These are phyloP conservation scores for Inonotus hispidus DNA, from an alignment of 1,284 basidiomycete species.

Conservation along the genomic window DNA sequence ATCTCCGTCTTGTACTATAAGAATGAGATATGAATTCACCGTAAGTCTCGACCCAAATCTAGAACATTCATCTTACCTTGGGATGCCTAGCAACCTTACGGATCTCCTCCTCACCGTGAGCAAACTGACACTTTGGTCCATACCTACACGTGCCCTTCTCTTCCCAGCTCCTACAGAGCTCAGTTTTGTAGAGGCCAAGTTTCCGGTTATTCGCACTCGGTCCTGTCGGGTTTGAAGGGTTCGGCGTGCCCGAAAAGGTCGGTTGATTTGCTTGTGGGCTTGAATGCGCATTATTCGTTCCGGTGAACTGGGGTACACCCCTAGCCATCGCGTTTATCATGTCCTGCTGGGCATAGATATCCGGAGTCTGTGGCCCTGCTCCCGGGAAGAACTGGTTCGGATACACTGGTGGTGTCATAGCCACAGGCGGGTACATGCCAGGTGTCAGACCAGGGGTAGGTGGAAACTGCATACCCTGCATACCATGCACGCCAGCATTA, in stretches of 20 bases:
- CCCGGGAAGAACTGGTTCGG: conserved; percentile 59
- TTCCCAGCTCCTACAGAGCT: conserved; percentile 89
- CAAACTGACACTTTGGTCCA: conserved; percentile 83
- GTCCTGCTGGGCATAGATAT: conserved; percentile 44
- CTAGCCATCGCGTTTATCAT: conserved; percentile 50
- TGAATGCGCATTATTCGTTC: conserved; percentile 46
- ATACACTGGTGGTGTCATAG: conserved; percentile 52
- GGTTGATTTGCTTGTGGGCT: conserved; percentile 26
- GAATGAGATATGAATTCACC: conserved; percentile 19
- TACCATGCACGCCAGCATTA: conserved; percentile 48
- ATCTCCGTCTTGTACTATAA: conserved; percentile 86
- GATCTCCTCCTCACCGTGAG: conserved; percentile 84
- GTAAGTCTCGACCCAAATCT: conserved; percentile 2
- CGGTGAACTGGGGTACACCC: conserved; percentile 39
- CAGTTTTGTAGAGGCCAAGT: conserved; percentile 86
- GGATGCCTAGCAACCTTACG: conserved; percentile 78
- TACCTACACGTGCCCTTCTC: conserved; percentile 89
- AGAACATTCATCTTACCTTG: conserved; percentile 48
- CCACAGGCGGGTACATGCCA: conserved; percentile 44
- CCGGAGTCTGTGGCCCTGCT: conserved; percentile 34
- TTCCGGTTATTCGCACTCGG: conserved; percentile 87
- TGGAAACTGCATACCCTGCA: conserved; percentile 27
- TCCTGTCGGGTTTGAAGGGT: conserved; percentile 38
- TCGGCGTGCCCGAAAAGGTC: conserved; percentile 35
- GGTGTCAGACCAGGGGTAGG: conserved; percentile 20